Conservation (phyloP, 306 rosid genomes). For the Vigna unguiculata region DNA sequence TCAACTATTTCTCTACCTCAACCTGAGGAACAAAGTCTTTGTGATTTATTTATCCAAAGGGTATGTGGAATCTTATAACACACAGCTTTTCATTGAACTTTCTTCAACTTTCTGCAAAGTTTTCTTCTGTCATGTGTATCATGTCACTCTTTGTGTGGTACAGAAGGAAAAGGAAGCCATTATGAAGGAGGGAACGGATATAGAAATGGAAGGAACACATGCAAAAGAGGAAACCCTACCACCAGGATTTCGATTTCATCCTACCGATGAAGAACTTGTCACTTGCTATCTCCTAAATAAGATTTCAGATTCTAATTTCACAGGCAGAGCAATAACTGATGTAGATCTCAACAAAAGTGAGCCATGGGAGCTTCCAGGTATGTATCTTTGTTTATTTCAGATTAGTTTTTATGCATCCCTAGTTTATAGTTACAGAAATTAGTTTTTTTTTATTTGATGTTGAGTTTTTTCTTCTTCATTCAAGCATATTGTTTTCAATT, state of each 20-base stretch:
- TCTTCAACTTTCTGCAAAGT: neutral
- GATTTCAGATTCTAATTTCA: constrained; percentile 72
- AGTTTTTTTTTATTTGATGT: neutral
- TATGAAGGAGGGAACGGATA: constrained; percentile 47
- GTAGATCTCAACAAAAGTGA: constrained; percentile 95
- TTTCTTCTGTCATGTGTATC: neutral
- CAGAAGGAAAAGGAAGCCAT: constrained; percentile 53
- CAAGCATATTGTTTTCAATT: too few relatives aligned
- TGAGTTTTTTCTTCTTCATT: neutral
- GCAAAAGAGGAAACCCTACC: constrained; percentile 77
- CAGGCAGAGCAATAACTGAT: constrained; percentile 77
- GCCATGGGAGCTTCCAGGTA: constrained; percentile 99
- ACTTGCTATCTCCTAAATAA: constrained; percentile 81
- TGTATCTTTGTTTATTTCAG: neutral
- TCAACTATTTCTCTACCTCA: constrained; percentile 35
- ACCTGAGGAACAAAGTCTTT: constrained; percentile 30
- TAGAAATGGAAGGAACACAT: constrained; percentile 57
- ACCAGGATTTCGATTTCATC: constrained; percentile 93
- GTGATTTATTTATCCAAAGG: constrained; percentile 13
- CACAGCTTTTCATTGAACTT: neutral
- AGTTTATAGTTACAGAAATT: neutral
- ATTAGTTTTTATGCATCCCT: neutral
- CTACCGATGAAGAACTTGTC: constrained; percentile 90
- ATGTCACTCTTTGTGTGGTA: constrained; percentile 50
- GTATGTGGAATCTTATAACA: constrained; percentile 14